Percentiles rank a stretch among this genome's conserved stretches.
Conservation (phyloP, 1,284 basidiomycete species). For the Leccinum fallax region DNA sequence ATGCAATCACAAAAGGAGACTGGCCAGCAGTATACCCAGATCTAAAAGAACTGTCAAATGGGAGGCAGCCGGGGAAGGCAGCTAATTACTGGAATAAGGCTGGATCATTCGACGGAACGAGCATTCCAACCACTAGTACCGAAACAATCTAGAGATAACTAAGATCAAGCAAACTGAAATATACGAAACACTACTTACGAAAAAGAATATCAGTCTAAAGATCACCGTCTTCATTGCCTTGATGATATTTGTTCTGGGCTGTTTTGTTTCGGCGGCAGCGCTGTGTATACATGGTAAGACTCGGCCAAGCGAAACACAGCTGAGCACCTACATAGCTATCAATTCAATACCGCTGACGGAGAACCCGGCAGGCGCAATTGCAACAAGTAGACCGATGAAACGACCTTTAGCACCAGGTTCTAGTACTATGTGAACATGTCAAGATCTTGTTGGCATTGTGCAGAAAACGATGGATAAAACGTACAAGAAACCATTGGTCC, state of each 20-base stretch:
- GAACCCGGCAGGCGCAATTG: constrained; percentile 80
- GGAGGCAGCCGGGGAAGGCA: constrained; percentile 8
- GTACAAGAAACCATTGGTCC: constrained; percentile 27
- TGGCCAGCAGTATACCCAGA: constrained; percentile 61
- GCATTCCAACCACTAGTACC: constrained; percentile 78
- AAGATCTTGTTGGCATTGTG: constrained; percentile 46
- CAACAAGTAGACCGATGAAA: constrained; percentile 64
- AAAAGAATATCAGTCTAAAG: constrained; percentile 78
- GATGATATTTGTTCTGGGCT: constrained; percentile 76
- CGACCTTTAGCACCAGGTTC: constrained; percentile 45
- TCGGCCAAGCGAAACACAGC: neutral
- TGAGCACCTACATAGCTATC: constrained; percentile 62
- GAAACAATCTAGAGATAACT: constrained; percentile 52
- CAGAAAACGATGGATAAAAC: constrained; percentile 5
- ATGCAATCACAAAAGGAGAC: constrained; percentile 84
- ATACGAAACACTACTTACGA: constrained; percentile 41
- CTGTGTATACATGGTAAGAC: constrained; percentile 33
- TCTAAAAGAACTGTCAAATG: constrained; percentile 17
- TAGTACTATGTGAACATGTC: constrained; percentile 24
- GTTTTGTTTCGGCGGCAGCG: constrained; percentile 74
- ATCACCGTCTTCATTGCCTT: constrained; percentile 83
- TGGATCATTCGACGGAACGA: constrained; percentile 73
- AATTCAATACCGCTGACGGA: constrained; percentile 86
- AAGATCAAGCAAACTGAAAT: neutral
- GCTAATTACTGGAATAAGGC: constrained; percentile 50